Percentiles rank a stretch among this genome's conserved stretches.
These are phyloP conservation scores for Yamadazyma spencermartinsiae DNA, from an alignment of 1,139 yeast genomes.

Conservation along the genomic window DNA sequence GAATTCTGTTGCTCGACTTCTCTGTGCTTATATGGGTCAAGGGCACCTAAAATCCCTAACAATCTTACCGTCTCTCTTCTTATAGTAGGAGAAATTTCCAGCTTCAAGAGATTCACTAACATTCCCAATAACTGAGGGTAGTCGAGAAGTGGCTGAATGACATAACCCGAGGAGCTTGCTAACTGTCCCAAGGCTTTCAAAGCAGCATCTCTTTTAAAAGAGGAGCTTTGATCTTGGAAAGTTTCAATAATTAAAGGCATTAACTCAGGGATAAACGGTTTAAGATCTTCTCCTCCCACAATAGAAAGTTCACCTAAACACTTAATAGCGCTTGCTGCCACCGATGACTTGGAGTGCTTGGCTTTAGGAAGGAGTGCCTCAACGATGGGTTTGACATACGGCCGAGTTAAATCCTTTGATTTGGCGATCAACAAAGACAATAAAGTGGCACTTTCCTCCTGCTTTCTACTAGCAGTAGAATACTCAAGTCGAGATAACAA, in stretches of 20 bases:
- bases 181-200: slow-evolving; percentile 84
- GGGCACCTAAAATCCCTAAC: slow-evolving; percentile 91
- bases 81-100: slow-evolving; percentile 72
- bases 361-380: slow-evolving; percentile 81
- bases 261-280: slow-evolving; percentile 66
- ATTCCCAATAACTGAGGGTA: slow-evolving; percentile 87
- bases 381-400: slow-evolving; percentile 87
- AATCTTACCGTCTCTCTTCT: slow-evolving; percentile 86
- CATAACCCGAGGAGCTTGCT: slow-evolving; percentile 90
- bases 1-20: slow-evolving; percentile 83
- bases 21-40: slow-evolving; percentile 93
- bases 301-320: slow-evolving; percentile 91
- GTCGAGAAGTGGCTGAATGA: slow-evolving; percentile 87
- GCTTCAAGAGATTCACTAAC: slow-evolving; percentile 75
- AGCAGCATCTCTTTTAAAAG: slow-evolving; percentile 86
- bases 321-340: slow-evolving; percentile 79
- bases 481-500: slow-evolving; percentile 81
- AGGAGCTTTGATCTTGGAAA: slow-evolving; percentile 88
- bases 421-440: slow-evolving; percentile 73
- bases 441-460: slow-evolving; percentile 84
- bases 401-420: slow-evolving; percentile 78
- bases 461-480: slow-evolving; percentile 71
- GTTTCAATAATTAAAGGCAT: slow-evolving; percentile 90
- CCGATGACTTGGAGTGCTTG: slow-evolving; percentile 70
- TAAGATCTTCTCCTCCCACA: slow-evolving; percentile 85